Base-by-base conservation (phyloP, 1,284 basidiomycete genomes). In the Pseudozyma thailandica region DNA sequence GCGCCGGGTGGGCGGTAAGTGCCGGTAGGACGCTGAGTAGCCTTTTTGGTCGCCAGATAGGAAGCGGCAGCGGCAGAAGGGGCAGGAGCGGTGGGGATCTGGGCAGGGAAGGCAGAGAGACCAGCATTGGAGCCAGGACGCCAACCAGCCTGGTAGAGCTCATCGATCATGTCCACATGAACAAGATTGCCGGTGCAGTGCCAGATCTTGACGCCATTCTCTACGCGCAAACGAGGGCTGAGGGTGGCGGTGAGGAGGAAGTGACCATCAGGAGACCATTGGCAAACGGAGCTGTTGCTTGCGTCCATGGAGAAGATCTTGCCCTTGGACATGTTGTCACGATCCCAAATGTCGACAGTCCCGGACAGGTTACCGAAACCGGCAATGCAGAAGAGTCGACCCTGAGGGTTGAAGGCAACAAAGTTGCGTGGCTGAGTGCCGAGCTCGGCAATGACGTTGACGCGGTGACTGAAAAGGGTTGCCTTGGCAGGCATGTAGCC, bases 401-500 rank as follows among this genome's bases (percentile, higher is more conserved):
- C 92, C 84, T 98, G 94, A 0, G 94, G 93, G 84, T 96, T 97
- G 88, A 95, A 98, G 13, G 90, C 88, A 64, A 97, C 89, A 84
- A 92, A 94, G 85, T 98, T 98, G 84, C 90, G 89, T 45, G 93
- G 93, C 23, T 90, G 88, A 15, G 90, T 86, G 55, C 94, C 94
- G 79, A 98, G 97, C 75, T 96, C 94, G 81, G 94, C 91, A 38
- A 96, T 86, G 4, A 90, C 87, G 64, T 92, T 91, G 62, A 93
- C 92, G 44, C 93, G 91, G 78, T 92, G 89, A 83, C 97, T 93
- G 81, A 96, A 98, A 18, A 96, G 84, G 84, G 91, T 90, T 0
- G 90, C 89, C 84, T 95, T 94, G 15, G 95, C 93, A 1, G 95
- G 96, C 92, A 98, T 98, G 84, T 89, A 98, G 74, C 95, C 94